phyloP scores from a whole-genome alignment of 108 stramenopile species.

The Phaeodactylum tricornutum region DNA sequence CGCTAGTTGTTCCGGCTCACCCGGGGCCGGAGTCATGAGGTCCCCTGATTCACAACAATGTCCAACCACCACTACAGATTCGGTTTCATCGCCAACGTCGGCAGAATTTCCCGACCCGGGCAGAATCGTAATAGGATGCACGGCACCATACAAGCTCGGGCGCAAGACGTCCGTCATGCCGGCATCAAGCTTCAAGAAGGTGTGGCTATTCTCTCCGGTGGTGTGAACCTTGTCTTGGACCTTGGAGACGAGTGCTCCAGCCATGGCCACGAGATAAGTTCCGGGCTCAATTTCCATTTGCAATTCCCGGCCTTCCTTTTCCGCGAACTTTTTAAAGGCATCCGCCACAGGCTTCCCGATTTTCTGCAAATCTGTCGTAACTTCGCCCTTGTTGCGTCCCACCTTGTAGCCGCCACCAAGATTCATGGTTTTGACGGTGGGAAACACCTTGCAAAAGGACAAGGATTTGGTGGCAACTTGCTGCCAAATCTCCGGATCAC shows the following conservation, averaged over 20 bases:
- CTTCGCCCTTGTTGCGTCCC: conserved; percentile 84
- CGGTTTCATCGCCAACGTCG: conserved; percentile 53
- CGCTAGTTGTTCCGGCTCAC: conserved; percentile 86
- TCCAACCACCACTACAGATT: conserved; percentile 92
- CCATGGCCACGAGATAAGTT: conserved; percentile 95
- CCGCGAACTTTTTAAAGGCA: conserved; percentile 81
- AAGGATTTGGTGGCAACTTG: conserved; percentile 82
- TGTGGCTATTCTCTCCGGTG: conserved; percentile 51
- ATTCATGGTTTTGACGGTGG: conserved; percentile 79
- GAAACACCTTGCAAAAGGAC: conserved; percentile 79
- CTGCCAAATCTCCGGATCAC: conserved; percentile 95
- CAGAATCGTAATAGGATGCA: conserved; percentile 89
- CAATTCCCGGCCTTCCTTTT: conserved; percentile 80
- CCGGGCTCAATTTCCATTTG: conserved; percentile 97
- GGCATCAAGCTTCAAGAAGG: conserved; percentile 90
- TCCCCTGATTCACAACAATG: conserved; percentile 99
- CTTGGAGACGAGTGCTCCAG: conserved; percentile 83
- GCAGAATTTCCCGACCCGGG: conserved; percentile 56
- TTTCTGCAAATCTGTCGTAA: conserved; percentile 86
- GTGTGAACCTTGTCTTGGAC: conserved; percentile 85
- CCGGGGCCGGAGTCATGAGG: conserved; percentile 89
- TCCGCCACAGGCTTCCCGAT: conserved; percentile 86
- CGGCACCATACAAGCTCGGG: conserved; percentile 93
- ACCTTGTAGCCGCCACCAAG: conserved; percentile 99
- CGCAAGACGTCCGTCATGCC: conserved; percentile 99